These are phyloP conservation scores for Picochlorum sp. DNA, from an alignment of 139 green algal genomes.

Conservation along the genomic window DNA sequence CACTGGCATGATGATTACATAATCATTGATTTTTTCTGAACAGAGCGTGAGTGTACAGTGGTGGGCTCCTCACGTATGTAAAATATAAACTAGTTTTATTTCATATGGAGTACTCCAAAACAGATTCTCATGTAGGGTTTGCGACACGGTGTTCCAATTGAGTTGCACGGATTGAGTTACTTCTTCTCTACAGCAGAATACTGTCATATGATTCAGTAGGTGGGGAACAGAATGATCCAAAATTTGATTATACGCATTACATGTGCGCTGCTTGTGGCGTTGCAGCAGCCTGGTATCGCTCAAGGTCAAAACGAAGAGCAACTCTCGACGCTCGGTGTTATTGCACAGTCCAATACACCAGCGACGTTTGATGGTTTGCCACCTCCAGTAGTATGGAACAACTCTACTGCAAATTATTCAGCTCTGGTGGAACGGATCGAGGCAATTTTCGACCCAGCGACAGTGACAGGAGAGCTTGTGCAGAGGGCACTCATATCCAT, in stretches of 20 bases:
- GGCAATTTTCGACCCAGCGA: neutral
- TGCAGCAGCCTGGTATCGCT: neutral
- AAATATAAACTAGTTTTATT: no score
- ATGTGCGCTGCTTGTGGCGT: neutral
- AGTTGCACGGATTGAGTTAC: neutral
- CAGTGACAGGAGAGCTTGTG: conserved; percentile 4
- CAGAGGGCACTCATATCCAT: neutral
- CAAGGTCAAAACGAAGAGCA: neutral
- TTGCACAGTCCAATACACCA: conserved; percentile 2
- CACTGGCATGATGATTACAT: no score
- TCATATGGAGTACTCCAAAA: no score
- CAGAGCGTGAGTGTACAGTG: no score
- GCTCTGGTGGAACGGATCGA: neutral
- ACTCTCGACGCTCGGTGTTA: neutral
- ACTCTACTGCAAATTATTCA: neutral
- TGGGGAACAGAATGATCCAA: neutral
- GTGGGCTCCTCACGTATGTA: no score
- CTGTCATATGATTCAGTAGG: neutral
- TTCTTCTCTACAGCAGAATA: neutral
- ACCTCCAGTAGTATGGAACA: neutral
- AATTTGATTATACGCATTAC: neutral
- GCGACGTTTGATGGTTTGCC: neutral
- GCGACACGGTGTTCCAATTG: neutral
- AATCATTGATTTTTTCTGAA: no score
- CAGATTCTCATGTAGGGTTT: neutral